Percentiles rank a stretch among this genome's conserved stretches.
These are phyloP conservation scores for Apiotrichum montevideense DNA, from an alignment of 1,284 basidiomycete species.

Conservation along the genomic window DNA sequence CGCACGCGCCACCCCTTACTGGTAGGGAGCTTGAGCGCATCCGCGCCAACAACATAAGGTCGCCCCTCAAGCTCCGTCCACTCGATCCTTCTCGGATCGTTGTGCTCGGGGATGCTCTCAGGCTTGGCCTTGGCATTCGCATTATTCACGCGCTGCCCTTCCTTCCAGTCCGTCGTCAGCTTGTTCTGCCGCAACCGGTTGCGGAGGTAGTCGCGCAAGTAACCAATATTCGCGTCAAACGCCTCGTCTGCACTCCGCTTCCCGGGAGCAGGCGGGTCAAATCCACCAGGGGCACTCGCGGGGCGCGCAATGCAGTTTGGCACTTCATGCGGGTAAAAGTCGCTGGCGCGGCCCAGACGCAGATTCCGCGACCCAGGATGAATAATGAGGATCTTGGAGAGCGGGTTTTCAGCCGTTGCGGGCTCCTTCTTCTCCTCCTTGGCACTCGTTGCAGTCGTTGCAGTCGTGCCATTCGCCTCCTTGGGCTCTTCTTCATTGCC, in stretches of 20 bases:
- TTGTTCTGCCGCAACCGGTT: constrained; percentile 85
- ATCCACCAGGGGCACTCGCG: constrained; percentile 11
- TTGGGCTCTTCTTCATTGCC: not conserved
- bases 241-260: constrained; percentile 22
- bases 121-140: constrained; percentile 52
- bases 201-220: constrained; percentile 66
- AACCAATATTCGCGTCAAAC: constrained; percentile 65
- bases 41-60: constrained; percentile 39
- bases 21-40: constrained; percentile 68
- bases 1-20: constrained; percentile 61
- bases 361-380: constrained; percentile 86
- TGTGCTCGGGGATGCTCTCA: constrained; percentile 71
- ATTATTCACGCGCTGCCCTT: constrained; percentile 67
- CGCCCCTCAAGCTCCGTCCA: constrained; percentile 58
- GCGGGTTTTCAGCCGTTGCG: constrained; percentile 18
- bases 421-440: constrained; percentile 4
- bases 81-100: constrained; percentile 71
- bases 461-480: not conserved
- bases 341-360: constrained; percentile 84
- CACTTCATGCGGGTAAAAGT: constrained; percentile 50
- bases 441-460: not conserved
- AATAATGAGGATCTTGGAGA: constrained; percentile 64
- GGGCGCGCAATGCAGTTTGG: constrained; percentile 45
- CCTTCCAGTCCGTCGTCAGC: constrained; percentile 65
- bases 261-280: constrained; percentile 28